Base-by-base conservation (phyloP, 2,329 filamentous ascomycete genomes). In the Penicillium italicum region DNA sequence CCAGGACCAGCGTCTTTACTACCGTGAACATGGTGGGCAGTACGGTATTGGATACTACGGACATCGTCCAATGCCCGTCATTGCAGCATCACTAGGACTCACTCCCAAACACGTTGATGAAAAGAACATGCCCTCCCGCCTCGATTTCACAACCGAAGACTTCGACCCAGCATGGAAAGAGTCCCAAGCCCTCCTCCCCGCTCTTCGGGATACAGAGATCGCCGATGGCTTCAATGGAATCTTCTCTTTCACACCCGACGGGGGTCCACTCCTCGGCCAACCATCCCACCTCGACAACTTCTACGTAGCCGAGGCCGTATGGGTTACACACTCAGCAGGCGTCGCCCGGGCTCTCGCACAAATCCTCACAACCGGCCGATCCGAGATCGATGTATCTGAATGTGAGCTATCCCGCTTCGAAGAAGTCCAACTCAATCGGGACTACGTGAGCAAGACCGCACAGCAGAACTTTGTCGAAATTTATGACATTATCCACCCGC, bases 191-290 rank as follows among this genome's bases (percentile, higher is more conserved):
- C 69, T 87, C 0, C 67, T 87, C 1, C 84, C 85, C 0, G 73
- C 72, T 1, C 71, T 87, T 4, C 68, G 72, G 3, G 72, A 82
- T 5, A 78, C 72, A 14, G 69, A 82, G 55, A 78, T 87, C 7
- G 79, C 74, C 0, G 79, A 85, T 38, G 85, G 83, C 0, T 87
- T 87, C 76, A 87, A 87, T 62, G 84, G 84, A 3, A 79, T 87
- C 62, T 84, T 87, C 69, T 87, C 84, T 0, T 87, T 87, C 64
- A 87, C 84, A 0, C 84, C 84, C 0, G 84, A 87, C 50, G 84
- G 84, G 0, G 83, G 82, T 0, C 81, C 84, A 0, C 74, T 87
- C 0, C 74, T 87, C 2, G 84, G 84, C 3, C 77, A 81, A 62
- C 76, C 82, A 0, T 83, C 84, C 7, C 78, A 77, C 14, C 69